These are phyloP conservation scores for Carallia brachiata DNA, from an alignment of 345 rosid genomes.

Conservation along the genomic window DNA sequence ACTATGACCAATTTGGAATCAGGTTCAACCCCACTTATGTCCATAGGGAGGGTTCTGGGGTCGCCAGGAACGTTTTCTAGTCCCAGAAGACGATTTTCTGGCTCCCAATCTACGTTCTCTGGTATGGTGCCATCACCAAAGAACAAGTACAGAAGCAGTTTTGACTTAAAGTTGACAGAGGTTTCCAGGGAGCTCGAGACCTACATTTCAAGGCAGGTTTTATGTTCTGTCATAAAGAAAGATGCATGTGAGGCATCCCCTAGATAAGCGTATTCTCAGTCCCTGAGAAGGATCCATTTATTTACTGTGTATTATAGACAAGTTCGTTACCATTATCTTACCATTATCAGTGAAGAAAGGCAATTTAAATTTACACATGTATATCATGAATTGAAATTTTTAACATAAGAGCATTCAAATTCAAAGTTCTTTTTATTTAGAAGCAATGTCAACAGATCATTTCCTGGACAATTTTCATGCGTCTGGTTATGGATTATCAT, in stretches of 20 bases:
- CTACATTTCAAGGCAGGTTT: slow-evolving; percentile 80
- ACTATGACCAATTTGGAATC: slow-evolving; percentile 28
- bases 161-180: slow-evolving; percentile 83
- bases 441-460: no score
- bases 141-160: slow-evolving; percentile 70
- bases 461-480: no score
- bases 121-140: slow-evolving; percentile 59
- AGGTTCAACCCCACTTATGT: slow-evolving; percentile 46
- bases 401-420: background rate
- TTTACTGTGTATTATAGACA: slow-evolving; percentile 18
- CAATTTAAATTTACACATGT: background rate
- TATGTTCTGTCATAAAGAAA: slow-evolving; percentile 69
- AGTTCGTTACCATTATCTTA: background rate
- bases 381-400: slow-evolving; percentile 5
- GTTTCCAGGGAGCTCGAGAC: slow-evolving; percentile 88
- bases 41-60: slow-evolving; percentile 41
- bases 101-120: slow-evolving; percentile 45
- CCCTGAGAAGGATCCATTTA: slow-evolving; percentile 51
- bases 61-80: slow-evolving; percentile 76
- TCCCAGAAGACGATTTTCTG: slow-evolving; percentile 86
- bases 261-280: slow-evolving; percentile 57
- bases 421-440: no score
- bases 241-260: slow-evolving; percentile 73
- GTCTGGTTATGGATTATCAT: background rate
- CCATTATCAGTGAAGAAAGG: background rate